Evolutionary conservation across 805 yeast genomes (phyloP), one percentile per base, ranked within the genome.

Genomic region (Metschnikowia colocasiae): DNA sequence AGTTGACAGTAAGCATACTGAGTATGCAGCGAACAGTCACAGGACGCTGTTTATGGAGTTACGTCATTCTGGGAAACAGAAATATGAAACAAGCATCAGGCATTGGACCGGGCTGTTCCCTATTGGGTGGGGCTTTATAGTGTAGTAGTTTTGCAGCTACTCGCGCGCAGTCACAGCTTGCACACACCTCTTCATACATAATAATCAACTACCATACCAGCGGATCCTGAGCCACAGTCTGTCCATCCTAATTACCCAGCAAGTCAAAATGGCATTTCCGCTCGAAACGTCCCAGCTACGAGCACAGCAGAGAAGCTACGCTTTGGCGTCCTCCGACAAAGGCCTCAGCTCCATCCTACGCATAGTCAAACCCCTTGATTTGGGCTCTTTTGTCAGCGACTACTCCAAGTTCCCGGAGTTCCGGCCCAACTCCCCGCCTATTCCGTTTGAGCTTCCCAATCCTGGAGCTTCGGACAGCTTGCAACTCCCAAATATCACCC

Each of bases 191-290:
- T 12, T 18, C 20, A 34, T 34, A 19, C 36, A 33, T 18, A 19
- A 13, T 12, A 12, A 19, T 20, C 18, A 6, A 19, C 23, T 3
- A 13, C 19, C 18, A 6, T 18, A 19, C 5, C 25, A 33, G 23
- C 10, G 16, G 16, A 19, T 19, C 23, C 23, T 19, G n/a, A 35
- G 13, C 38, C 26, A 5, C 26, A 22, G 6, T 6, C 27, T 9
- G 6, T 22, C 16, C 38, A 6, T 18, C n/a, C 5, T n/a, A n/a
- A 33, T 33, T 10, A 18, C 23, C 26, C 15, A 16, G 9, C 38
- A n/a, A 13, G 16, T n/a, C 12, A 23, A 10, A 8, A 56, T 56
- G 59, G 54, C 59, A 2, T 56, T 56, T 26, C 58, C 59, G 15
- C 46, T 52, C 19, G 55, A 52, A 29, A 54, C 59, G 6, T 27